phyloP scores from a whole-genome alignment of 2,329 filamentous ascomycete genomes.

The Coniochaeta hoffmannii region DNA sequence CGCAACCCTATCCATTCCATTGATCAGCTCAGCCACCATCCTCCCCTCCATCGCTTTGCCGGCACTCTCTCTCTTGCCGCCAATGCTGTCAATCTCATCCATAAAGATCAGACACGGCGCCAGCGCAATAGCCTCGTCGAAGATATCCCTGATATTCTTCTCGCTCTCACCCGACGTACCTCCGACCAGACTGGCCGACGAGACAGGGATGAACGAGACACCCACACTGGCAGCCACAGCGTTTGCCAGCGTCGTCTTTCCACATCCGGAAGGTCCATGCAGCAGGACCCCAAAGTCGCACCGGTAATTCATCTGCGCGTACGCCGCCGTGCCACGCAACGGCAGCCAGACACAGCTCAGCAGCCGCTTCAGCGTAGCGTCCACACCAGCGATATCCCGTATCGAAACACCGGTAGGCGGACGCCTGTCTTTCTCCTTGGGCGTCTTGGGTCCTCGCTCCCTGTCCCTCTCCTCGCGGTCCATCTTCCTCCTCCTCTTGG shows the following conservation, averaged over 20 bases:
- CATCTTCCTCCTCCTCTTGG: conserved; percentile 56
- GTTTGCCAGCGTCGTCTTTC: conserved; percentile 78
- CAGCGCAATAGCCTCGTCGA: conserved; percentile 78
- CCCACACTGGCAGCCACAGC: conserved; percentile 70
- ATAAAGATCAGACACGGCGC: conserved; percentile 89
- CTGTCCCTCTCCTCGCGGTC: not conserved
- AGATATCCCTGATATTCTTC: conserved; percentile 76
- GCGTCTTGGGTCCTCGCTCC: not conserved
- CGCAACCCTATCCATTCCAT: conserved; percentile 78
- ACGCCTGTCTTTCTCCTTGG: conserved; percentile 44
- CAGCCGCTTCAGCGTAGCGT: conserved; percentile 61
- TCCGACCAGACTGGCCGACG: conserved; percentile 72
- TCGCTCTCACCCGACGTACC: conserved; percentile 88
- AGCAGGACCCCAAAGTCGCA: conserved; percentile 69
- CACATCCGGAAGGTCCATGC: conserved; percentile 78
- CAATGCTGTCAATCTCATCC: conserved; percentile 86
- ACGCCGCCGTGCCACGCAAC: conserved; percentile 60
- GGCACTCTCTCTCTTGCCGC: conserved; percentile 74
- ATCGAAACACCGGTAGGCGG: conserved; percentile 62
- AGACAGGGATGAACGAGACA: conserved; percentile 74
- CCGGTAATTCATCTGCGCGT: conserved; percentile 56
- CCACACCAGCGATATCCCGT: conserved; percentile 69
- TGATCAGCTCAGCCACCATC: conserved; percentile 74
- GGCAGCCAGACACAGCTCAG: conserved; percentile 67
- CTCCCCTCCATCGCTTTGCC: conserved; percentile 86